Evolutionary conservation across 2,329 filamentous ascomycete species (phyloP).

Genomic region (Fusarium irregulare): DNA sequence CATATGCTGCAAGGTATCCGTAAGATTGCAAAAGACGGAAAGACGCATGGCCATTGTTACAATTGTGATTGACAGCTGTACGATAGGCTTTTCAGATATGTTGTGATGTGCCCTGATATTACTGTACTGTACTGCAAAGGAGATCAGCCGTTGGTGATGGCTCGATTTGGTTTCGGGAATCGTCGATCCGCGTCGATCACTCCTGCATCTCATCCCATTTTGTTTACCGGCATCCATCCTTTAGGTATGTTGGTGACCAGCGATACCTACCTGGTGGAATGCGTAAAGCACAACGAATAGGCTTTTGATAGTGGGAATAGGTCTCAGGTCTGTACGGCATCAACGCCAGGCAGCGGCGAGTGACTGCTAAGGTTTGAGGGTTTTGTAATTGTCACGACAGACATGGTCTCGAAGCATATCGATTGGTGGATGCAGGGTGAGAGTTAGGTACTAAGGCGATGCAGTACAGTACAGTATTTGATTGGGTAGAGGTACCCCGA

Average conservation of each 20-base stretch:
- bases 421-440: not conserved
- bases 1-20: not conserved
- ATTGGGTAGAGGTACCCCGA: not conserved
- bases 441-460: not conserved
- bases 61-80: not conserved
- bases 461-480: not conserved
- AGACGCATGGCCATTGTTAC: not conserved
- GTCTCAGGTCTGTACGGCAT: not conserved
- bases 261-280: not conserved
- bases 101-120: not conserved
- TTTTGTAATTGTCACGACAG: not conserved
- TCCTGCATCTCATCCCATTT: slow-evolving; percentile 22
- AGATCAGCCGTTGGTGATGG: slow-evolving; percentile 15
- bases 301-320: not conserved
- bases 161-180: slow-evolving; percentile 33
- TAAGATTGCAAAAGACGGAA: not conserved
- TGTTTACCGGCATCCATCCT: not conserved
- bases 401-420: not conserved
- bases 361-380: slow-evolving; percentile 1
- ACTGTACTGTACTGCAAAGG: not conserved
- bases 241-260: not conserved
- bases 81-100: not conserved
- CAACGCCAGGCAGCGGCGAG: not conserved
- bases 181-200: slow-evolving; percentile 39
- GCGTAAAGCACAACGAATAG: not conserved